Evolutionary conservation across 2,329 filamentous ascomycete species (phyloP).

Genomic region (Fusarium illudens): DNA sequence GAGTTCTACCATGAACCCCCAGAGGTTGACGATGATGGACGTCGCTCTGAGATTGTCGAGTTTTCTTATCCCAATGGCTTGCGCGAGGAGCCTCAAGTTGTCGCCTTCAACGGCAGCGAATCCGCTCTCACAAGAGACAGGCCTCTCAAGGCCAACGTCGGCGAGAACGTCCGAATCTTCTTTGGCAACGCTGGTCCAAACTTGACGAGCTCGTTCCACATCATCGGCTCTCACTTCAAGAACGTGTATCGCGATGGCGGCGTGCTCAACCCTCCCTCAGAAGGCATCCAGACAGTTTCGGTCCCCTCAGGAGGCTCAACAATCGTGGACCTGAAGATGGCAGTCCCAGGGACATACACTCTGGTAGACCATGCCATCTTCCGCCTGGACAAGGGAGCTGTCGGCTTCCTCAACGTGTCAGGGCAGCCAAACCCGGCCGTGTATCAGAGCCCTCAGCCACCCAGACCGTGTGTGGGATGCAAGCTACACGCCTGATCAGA

Average conservation of each 20-base stretch:
- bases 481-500: not conserved
- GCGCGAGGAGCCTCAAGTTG: not conserved
- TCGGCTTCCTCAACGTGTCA: conserved; percentile 3
- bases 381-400: conserved; percentile 19
- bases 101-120: conserved; percentile 12
- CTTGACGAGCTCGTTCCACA: conserved; percentile 19
- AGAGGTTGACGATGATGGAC: conserved; percentile 18
- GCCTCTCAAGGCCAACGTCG: conserved; percentile 19
- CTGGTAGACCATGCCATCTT: conserved; percentile 22
- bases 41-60: conserved; percentile 16
- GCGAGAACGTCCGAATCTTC: conserved; percentile 12
- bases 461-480: not conserved
- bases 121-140: conserved; percentile 17
- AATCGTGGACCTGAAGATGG: conserved; percentile 24
- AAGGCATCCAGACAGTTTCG: conserved; percentile 15
- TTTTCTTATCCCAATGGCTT: conserved; percentile 19
- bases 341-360: conserved; percentile 20
- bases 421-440: not conserved
- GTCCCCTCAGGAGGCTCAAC: conserved; percentile 18
- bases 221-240: conserved; percentile 20
- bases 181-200: conserved; percentile 26
- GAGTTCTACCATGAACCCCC: conserved; percentile 28
- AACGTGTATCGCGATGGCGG: conserved; percentile 21
- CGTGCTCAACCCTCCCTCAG: not conserved
- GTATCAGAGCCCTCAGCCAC: not conserved